A percentile compares a stretch with the other conserved stretches of the same genome.
Evolutionary conservation across 2,329 filamentous ascomycete species (phyloP).

Genomic region (Epichloe baconii): DNA sequence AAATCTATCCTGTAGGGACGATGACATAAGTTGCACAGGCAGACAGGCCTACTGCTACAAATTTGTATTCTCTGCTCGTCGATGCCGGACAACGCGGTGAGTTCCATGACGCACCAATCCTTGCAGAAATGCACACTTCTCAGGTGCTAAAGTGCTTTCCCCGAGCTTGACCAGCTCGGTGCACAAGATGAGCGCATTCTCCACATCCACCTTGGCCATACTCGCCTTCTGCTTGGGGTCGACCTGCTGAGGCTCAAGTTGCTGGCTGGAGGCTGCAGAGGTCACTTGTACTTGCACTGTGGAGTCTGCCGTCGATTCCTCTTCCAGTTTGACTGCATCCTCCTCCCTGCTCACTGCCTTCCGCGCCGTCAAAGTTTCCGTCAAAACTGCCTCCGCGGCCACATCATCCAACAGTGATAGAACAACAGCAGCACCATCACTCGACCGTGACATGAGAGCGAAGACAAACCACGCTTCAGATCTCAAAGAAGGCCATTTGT

Average conservation of each 20-base stretch:
- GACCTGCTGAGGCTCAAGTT: constrained; percentile 33
- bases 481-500: constrained; percentile 44
- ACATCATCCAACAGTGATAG: constrained; percentile 27
- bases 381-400: constrained; percentile 31
- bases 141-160: constrained; percentile 25
- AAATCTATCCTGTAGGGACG: no score
- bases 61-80: background rate
- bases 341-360: constrained; percentile 9
- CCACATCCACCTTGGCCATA: constrained; percentile 40
- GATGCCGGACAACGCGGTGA: constrained; percentile 23
- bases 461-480: constrained; percentile 51
- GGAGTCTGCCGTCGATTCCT: constrained; percentile 12
- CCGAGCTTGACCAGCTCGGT: constrained; percentile 38
- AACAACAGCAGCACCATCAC: constrained; percentile 34
- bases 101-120: constrained; percentile 38
- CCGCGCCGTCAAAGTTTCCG: constrained; percentile 34
- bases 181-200: constrained; percentile 48
- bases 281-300: constrained; percentile 6
- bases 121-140: constrained; percentile 29
- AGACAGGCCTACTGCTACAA: no score
- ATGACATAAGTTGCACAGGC: no score
- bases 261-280: constrained; percentile 15
- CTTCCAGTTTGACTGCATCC: constrained; percentile 6
- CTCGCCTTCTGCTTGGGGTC: constrained; percentile 29
- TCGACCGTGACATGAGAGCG: constrained; percentile 43